These are phyloP conservation scores for Rhizophagus clarus DNA, from an alignment of 192 early-diverging fungal species.

Conservation along the genomic window DNA sequence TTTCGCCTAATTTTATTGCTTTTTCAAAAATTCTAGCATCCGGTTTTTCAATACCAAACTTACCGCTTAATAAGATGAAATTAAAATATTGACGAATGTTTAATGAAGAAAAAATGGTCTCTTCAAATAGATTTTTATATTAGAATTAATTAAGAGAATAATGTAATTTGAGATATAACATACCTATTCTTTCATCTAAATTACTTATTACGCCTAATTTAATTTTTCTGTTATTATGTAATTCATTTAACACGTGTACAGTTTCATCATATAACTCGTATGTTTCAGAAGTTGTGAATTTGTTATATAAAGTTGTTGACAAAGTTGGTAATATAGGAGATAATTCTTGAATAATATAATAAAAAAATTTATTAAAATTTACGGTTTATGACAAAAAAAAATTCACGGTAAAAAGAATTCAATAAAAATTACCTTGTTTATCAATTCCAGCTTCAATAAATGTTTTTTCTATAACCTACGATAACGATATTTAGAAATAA, in stretches of 20 bases:
- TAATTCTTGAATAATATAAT: constrained; percentile 18
- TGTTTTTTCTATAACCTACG: constrained; percentile 46
- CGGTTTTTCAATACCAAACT: constrained; percentile 60
- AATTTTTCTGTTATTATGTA: constrained; percentile 45
- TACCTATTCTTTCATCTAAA: constrained; percentile 59
- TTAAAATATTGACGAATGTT: constrained; percentile 58
- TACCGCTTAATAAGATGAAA: constrained; percentile 57
- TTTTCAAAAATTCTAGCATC: constrained; percentile 52
- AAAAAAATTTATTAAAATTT: too few species aligned
- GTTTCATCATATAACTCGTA: constrained; percentile 62
- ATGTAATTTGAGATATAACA: not conserved
- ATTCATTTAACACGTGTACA: constrained; percentile 43
- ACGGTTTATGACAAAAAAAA: too few species aligned
- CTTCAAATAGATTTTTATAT: constrained; percentile 32
- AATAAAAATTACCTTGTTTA: constrained; percentile 31
- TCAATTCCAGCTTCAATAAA: constrained; percentile 45
- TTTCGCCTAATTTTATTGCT: constrained; percentile 41
- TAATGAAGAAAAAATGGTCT: constrained; percentile 33
- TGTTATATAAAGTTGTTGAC: constrained; percentile 44
- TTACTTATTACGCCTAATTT: constrained; percentile 63
- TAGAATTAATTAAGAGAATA: not conserved
- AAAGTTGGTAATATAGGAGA: constrained; percentile 34
- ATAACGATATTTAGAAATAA: not conserved
- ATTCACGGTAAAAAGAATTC: not conserved
- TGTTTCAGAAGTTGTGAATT: constrained; percentile 50